phyloP scores from a whole-genome alignment of 106 monocot species.

The Cymbidium sinense region DNA sequence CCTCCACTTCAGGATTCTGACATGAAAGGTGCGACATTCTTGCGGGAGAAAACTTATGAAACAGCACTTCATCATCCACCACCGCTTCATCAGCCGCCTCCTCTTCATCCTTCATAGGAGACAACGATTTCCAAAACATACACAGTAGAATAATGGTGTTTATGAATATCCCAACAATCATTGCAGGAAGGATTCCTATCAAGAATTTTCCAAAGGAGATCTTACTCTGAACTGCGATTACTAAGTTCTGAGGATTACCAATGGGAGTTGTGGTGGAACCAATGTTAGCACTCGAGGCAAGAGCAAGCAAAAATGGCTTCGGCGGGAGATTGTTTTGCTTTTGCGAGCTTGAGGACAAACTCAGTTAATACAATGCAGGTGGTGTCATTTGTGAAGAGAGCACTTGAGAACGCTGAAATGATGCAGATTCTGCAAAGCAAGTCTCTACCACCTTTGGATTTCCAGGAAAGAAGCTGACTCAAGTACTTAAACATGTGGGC shows the following conservation, averaged over 20 bases:
- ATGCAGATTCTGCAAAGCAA: conserved; percentile 57
- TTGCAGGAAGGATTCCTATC: conserved; percentile 58
- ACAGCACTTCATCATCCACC: conserved; percentile 26
- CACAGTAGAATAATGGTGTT: conserved; percentile 50
- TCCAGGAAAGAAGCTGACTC: conserved; percentile 61
- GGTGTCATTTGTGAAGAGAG: conserved; percentile 87
- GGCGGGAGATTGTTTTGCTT: conserved; percentile 71
- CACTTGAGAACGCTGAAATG: conserved; percentile 63
- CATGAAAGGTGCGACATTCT: conserved; percentile 48
- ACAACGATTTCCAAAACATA: conserved; percentile 53
- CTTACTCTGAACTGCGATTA: conserved; percentile 75
- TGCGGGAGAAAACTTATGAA: conserved; percentile 61
- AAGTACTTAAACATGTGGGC: conserved; percentile 82
- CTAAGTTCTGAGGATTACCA: conserved; percentile 84
- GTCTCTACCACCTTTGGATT: conserved; percentile 60
- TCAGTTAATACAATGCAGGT: conserved; percentile 79
- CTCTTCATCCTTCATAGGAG: conserved; percentile 38
- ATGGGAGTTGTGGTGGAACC: conserved; percentile 79
- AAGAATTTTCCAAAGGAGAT: conserved; percentile 65
- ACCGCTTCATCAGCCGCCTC: neutral
- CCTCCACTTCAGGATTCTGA: conserved; percentile 5
- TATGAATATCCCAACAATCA: conserved; percentile 44
- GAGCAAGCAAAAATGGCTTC: conserved; percentile 67
- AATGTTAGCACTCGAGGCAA: conserved; percentile 87
- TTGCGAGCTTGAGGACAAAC: conserved; percentile 63